Evolutionary conservation across 2,329 filamentous ascomycete species (phyloP).

Genomic region (Westerdykella ornata): DNA sequence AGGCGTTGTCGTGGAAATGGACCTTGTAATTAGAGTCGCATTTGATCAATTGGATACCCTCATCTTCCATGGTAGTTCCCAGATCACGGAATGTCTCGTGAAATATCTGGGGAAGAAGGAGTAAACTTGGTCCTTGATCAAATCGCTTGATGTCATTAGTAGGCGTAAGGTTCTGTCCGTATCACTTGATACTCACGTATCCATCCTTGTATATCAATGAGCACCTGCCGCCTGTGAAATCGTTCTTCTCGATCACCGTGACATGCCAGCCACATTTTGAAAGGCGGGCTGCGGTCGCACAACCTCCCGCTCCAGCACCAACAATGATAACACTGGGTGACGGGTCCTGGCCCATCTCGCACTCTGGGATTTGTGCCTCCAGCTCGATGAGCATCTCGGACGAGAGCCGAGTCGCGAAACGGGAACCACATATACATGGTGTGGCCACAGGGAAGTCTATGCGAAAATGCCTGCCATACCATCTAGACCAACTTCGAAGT

Average conservation of each 20-base stretch:
- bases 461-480: no score
- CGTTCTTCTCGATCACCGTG: constrained; percentile 73
- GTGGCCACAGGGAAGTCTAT: no score
- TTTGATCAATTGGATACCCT: constrained; percentile 62
- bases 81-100: constrained; percentile 62
- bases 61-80: constrained; percentile 56
- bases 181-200: constrained; percentile 40
- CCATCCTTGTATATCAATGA: constrained; percentile 56
- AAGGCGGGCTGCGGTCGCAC: constrained; percentile 64
- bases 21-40: constrained; percentile 72
- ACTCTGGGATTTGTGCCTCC: no score
- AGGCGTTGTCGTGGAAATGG: constrained; percentile 62
- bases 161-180: background rate
- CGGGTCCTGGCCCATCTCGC: no score
- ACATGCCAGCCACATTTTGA: constrained; percentile 63
- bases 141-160: constrained; percentile 48
- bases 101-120: constrained; percentile 66
- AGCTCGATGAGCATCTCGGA: no score
- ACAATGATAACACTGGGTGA: constrained; percentile 22
- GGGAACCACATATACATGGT: no score
- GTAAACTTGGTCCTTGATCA: constrained; percentile 68
- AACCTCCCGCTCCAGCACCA: constrained; percentile 65
- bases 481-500: no score
- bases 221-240: constrained; percentile 65
- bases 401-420: no score